phyloP scores from a whole-genome alignment of 805 yeast species.

The Cyberlindnera americana region DNA sequence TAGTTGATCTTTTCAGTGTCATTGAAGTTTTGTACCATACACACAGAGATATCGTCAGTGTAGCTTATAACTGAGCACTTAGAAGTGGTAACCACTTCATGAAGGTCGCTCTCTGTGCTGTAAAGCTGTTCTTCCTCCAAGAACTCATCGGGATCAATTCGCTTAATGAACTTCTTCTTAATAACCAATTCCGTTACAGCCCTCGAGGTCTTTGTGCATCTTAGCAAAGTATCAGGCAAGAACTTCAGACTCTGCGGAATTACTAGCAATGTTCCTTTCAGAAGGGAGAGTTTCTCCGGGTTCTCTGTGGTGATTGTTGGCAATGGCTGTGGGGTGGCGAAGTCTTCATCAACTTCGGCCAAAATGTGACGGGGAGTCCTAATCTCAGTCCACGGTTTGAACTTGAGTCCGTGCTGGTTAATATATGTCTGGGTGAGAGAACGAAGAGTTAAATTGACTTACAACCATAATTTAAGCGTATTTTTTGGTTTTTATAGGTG shows the following conservation, averaged over 20 bases:
- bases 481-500: no score
- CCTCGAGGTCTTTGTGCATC: neutral
- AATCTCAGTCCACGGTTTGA: constrained; percentile 45
- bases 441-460: no score
- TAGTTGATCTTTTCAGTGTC: constrained; percentile 32
- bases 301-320: constrained; percentile 5
- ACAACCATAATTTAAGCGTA: constrained; percentile 22
- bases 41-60: constrained; percentile 14
- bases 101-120: constrained; percentile 22
- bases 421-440: no score
- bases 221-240: constrained; percentile 15
- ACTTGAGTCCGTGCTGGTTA: constrained; percentile 24
- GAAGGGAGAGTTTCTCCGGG: neutral
- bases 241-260: constrained; percentile 17
- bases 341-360: constrained; percentile 38
- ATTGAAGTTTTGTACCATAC: constrained; percentile 20
- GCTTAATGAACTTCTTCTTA: constrained; percentile 10
- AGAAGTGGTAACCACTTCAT: constrained; percentile 5
- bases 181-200: constrained; percentile 3
- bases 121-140: constrained; percentile 50
- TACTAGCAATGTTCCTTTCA: constrained; percentile 17
- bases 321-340: constrained; percentile 20
- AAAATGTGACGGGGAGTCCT: constrained; percentile 47
- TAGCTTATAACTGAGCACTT: constrained; percentile 18
- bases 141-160: constrained; percentile 29